Evolutionary conservation across 441 rosid species (phyloP), one percentile per base, ranked within the genome.

Genomic region (Populus hybrid): DNA sequence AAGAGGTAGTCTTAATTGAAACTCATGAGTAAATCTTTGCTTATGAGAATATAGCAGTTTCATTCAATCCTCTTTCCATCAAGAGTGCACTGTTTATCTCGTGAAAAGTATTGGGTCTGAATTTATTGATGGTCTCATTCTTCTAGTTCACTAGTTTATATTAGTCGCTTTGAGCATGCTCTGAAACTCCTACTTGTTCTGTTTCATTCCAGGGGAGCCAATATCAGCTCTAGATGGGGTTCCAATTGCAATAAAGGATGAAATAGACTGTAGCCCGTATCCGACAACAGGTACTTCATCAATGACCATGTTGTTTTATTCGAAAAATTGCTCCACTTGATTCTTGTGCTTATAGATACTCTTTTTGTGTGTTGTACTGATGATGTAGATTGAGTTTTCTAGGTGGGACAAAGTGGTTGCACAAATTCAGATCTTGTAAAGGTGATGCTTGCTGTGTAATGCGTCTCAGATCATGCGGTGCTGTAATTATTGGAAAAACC

Each of bases 351-450:
- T 30, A 30, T 30, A 30, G 4, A 30, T 35, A 1, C 6, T 35
- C 8, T 35, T 35, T 35, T 35, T 30, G 4, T 30, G 32, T 30
- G 32, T 30, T 30, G 4, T 35, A 35, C 38, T 35, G 38, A 35
- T 35, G 32, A 30, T 30, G 0, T 63, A 46, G 14, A 24, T 70
- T 77, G 38, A 54, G 65, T 65, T 10, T 40, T 59, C 5, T 77
- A 91, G 94, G 97, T 18, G 97, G 97, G 11, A 90, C 94, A 7
- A 90, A 90, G 81, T 92, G 97, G 97, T 67, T 92, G 81, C 94
- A 86, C 77, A 89, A 81, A 78, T 12, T 83, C 30, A 88, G 97
- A 83, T 78, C 75, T 6, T 89, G 94, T 67, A 80, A 78, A 67
- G 83, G 73, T 2, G 97, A 92, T 30, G 97, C 97, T 1, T 83